Percentiles rank a stretch among this genome's conserved stretches.
phyloP scores from a whole-genome alignment of 2,329 filamentous ascomycete genomes.

The Alternaria sp. region DNA sequence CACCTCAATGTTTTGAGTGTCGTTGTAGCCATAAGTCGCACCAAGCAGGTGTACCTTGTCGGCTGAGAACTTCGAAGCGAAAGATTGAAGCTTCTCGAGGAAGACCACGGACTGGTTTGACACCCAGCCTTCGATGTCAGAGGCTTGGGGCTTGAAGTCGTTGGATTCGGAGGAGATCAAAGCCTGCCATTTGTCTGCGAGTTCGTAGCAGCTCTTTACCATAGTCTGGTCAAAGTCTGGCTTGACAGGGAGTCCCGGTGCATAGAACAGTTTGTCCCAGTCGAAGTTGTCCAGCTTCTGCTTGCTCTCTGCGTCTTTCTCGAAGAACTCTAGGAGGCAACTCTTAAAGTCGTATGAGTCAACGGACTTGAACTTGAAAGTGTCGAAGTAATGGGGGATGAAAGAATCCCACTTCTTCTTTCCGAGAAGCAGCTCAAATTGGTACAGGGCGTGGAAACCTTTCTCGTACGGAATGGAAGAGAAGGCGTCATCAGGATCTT shows the following conservation, averaged over 20 bases:
- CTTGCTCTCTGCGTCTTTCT: slow-evolving; percentile 65
- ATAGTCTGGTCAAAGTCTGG: slow-evolving; percentile 88
- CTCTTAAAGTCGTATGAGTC: slow-evolving; percentile 95
- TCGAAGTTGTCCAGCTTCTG: slow-evolving; percentile 76
- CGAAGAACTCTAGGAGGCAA: slow-evolving; percentile 86
- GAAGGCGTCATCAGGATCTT: slow-evolving; percentile 96
- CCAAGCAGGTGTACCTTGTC: slow-evolving; percentile 76
- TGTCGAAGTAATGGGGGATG: slow-evolving; percentile 92
- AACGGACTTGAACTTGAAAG: slow-evolving; percentile 83
- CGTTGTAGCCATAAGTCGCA: slow-evolving; percentile 69
- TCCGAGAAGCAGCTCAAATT: slow-evolving; percentile 84
- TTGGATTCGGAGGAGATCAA: slow-evolving; percentile 37
- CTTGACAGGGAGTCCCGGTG: slow-evolving; percentile 87
- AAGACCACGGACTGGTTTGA: slow-evolving; percentile 93
- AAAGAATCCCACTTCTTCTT: slow-evolving; percentile 92
- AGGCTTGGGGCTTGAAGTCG: slow-evolving; percentile 65
- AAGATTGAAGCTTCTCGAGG: slow-evolving; percentile 77
- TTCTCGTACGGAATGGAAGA: slow-evolving; percentile 94
- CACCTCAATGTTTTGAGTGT: slow-evolving; percentile 86
- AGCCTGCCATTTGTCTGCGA: slow-evolving; percentile 82
- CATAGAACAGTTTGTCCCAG: slow-evolving; percentile 90
- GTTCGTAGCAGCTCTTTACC: slow-evolving; percentile 81
- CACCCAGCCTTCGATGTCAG: slow-evolving; percentile 76
- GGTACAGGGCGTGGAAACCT: slow-evolving; percentile 91
- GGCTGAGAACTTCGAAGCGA: slow-evolving; percentile 66